Evolutionary conservation across 495 filamentous ascomycete genomes (phyloP), one percentile per base, ranked within the genome.

Genomic region (Neurospora intermedia): DNA sequence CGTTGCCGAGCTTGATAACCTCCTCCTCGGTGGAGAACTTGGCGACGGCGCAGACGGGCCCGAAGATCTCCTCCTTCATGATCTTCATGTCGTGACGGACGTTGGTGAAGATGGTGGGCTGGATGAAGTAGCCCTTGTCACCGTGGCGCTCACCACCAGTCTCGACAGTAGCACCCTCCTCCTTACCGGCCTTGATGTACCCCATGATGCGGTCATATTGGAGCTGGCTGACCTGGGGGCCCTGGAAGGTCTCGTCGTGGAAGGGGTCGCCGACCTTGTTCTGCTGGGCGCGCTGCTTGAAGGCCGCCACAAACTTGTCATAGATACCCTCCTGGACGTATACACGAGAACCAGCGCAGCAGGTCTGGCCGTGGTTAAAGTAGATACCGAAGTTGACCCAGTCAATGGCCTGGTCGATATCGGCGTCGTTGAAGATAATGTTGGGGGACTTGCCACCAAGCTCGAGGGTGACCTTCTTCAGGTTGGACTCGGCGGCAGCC

Each of bases 321-420:
- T 98, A 96, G 84, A 98, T 93, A 71, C 88, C 90, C 81, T 97
- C 94, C 83, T 98, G 95, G 73, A 98, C 95, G 83, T 97, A 97
- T 81, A 98, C 87, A 79, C 95, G 92, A 72, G 94, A 97, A 77
- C 95, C 95, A 76, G 95, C 95, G 80, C 94, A 98, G 91, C 95
- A 98, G 90, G 91, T 94, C 85, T 98, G 96, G 80, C 95, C 95
- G 86, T 98, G 96, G 89, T 98, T 98, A 88, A 87, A 98, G 91
- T 93, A 98, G 81, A 98, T 97, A 81, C 95, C 95, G 74, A 96
- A 97, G 91, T 98, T 98, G 82, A 95, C 92, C 95, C 95, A 98
- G 20, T 91, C 93, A 83, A 98, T 94, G 74, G 95, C 94, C 80
- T 97, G 91, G 77, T 98, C 94, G 77, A 98, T 94, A 79, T 98